A percentile compares a stretch with the other conserved stretches of the same genome.
Evolutionary conservation across 805 yeast genomes (phyloP).

Genomic region (Tetrapisispora arboricola): DNA sequence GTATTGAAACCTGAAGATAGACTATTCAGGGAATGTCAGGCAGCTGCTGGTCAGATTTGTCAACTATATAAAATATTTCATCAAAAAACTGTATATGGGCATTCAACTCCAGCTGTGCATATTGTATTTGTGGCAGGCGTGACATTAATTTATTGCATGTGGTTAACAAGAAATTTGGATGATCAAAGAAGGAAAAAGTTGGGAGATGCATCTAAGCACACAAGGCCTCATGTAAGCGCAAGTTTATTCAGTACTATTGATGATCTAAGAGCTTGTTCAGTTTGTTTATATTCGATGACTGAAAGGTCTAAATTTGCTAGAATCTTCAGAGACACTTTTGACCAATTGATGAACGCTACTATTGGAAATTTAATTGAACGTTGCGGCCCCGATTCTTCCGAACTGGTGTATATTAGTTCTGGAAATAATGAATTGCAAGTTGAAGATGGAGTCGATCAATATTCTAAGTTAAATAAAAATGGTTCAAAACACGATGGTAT

Average conservation of each 20-base stretch:
- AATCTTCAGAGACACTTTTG: slow-evolving; percentile 56
- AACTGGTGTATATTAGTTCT: slow-evolving; percentile 34
- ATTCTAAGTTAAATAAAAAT: neutral
- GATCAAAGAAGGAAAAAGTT: slow-evolving; percentile 43
- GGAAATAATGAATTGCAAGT: slow-evolving; percentile 3
- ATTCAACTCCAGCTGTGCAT: slow-evolving; percentile 56
- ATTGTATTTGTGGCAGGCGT: slow-evolving; percentile 62
- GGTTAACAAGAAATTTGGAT: slow-evolving; percentile 56
- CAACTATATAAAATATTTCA: slow-evolving; percentile 53
- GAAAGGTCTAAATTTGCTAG: slow-evolving; percentile 55
- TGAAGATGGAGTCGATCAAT: slow-evolving; percentile 4
- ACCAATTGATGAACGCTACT: slow-evolving; percentile 54
- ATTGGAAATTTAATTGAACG: slow-evolving; percentile 50
- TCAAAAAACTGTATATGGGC: slow-evolving; percentile 51
- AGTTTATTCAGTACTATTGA: slow-evolving; percentile 46
- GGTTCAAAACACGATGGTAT: slow-evolving; percentile 32
- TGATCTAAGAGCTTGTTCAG: slow-evolving; percentile 55
- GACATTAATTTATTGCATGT: slow-evolving; percentile 53
- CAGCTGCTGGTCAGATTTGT: slow-evolving; percentile 62
- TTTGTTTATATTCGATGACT: slow-evolving; percentile 58
- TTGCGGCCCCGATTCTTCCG: slow-evolving; percentile 55
- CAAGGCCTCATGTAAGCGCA: slow-evolving; percentile 49
- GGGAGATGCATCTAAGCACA: slow-evolving; percentile 50
- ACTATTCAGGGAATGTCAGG: slow-evolving; percentile 55
- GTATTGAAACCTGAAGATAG: slow-evolving; percentile 51